Percentiles rank a stretch among this genome's conserved stretches.
These are phyloP conservation scores for Aureobasidium pullulans DNA, from an alignment of 2,329 filamentous ascomycete species.

Conservation along the genomic window DNA sequence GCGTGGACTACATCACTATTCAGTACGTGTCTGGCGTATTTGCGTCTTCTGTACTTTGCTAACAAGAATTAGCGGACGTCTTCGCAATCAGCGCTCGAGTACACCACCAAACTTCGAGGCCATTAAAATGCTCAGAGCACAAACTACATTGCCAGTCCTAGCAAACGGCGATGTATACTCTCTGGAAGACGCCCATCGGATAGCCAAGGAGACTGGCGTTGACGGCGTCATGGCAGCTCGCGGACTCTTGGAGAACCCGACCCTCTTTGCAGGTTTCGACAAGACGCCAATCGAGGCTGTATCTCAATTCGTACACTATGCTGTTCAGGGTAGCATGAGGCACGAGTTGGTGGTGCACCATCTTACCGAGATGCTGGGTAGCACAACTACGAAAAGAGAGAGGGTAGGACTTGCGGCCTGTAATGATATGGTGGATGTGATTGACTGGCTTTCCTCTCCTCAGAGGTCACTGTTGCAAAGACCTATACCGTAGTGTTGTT, in stretches of 20 bases:
- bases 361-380: slow-evolving; percentile 57
- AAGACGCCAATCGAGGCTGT: slow-evolving; percentile 57
- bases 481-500: background rate
- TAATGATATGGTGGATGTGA: slow-evolving; percentile 29
- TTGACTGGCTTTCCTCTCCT: slow-evolving; percentile 25
- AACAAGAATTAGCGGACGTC: slow-evolving; percentile 40
- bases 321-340: slow-evolving; percentile 35
- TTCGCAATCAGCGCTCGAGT: slow-evolving; percentile 52
- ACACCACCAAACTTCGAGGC: slow-evolving; percentile 56
- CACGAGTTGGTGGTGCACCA: slow-evolving; percentile 57
- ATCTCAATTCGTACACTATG: slow-evolving; percentile 54
- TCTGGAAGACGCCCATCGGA: slow-evolving; percentile 32
- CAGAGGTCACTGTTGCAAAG: slow-evolving; percentile 16
- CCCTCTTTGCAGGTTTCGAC: slow-evolving; percentile 52
- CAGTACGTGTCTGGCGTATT: slow-evolving; percentile 31
- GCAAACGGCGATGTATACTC: slow-evolving; percentile 65
- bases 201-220: slow-evolving; percentile 26
- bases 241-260: slow-evolving; percentile 60
- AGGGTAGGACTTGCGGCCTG: slow-evolving; percentile 44
- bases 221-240: slow-evolving; percentile 62
- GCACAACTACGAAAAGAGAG: slow-evolving; percentile 52
- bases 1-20: slow-evolving; percentile 62
- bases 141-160: slow-evolving; percentile 52
- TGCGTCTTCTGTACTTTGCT: too few species aligned
- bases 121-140: slow-evolving; percentile 48